phyloP scores from a whole-genome alignment of 163 green algal genomes.

The Prototheca cutis region DNA sequence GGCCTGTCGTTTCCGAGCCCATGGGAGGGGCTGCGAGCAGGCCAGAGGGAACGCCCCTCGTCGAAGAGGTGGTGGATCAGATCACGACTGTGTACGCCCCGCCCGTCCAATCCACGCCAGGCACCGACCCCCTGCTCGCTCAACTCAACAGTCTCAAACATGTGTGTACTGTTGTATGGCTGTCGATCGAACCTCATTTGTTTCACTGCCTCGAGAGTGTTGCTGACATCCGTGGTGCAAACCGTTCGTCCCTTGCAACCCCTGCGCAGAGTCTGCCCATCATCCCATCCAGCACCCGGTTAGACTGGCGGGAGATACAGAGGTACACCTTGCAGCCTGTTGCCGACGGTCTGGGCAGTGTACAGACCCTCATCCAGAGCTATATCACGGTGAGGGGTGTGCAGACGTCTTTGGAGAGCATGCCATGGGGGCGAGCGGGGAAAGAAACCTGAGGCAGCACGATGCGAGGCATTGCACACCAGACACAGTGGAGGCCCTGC shows the following conservation, averaged over 20 bases:
- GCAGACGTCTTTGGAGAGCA: too few relatives aligned
- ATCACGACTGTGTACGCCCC: slow-evolving; percentile 1
- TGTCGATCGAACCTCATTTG: too few relatives aligned
- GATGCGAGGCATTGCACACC: too few relatives aligned
- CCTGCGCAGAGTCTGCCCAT: slow-evolving; percentile 9
- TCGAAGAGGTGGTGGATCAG: neutral
- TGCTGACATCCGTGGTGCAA: too few relatives aligned
- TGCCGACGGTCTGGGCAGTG: neutral
- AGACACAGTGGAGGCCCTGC: too few relatives aligned
- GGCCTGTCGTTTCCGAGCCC: neutral
- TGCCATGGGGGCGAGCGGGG: too few relatives aligned
- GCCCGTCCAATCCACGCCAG: neutral
- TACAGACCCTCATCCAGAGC: neutral
- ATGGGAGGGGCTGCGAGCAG: neutral
- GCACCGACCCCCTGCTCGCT: neutral
- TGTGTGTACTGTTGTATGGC: too few relatives aligned
- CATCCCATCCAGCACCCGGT: neutral
- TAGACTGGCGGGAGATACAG: slow-evolving; percentile 7
- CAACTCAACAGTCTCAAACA: slow-evolving; percentile 4
- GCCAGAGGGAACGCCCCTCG: neutral
- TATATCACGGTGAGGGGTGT: neutral
- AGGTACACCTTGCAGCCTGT: neutral
- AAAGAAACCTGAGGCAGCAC: too few relatives aligned
- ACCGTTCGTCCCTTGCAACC: too few relatives aligned
- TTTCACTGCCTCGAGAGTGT: too few relatives aligned